A percentile compares a stretch with the other conserved stretches of the same genome.
Evolutionary conservation across 768 basidiomycete species (phyloP).

Genomic region (Cantharellus anzutake): DNA sequence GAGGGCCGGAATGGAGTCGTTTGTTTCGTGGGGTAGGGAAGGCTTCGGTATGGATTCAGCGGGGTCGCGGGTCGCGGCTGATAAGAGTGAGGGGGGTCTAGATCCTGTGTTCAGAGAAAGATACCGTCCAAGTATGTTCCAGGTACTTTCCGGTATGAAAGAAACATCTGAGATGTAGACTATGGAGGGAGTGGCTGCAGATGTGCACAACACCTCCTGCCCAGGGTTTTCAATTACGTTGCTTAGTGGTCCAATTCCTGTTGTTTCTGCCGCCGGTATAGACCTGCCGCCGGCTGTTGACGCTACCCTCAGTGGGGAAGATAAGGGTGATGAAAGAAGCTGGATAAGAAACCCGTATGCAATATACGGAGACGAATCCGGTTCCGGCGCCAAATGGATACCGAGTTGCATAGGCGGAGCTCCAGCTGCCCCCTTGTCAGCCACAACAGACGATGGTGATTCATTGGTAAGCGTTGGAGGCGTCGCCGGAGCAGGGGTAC

Average conservation of each 20-base stretch:
- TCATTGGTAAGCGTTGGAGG: slow-evolving; percentile 25
- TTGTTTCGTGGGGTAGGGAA: too few species aligned
- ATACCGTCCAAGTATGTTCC: slow-evolving; percentile 26
- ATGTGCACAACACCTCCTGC: too few species aligned
- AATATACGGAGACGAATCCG: slow-evolving; percentile 1
- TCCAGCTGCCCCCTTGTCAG: not conserved
- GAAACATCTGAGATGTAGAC: slow-evolving; percentile 75
- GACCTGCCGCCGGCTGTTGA: too few species aligned
- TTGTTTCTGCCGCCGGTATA: too few species aligned
- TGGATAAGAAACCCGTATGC: slow-evolving; percentile 55
- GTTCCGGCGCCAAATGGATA: slow-evolving; percentile 4
- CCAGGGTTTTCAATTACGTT: too few species aligned
- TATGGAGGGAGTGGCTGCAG: slow-evolving; percentile 23
- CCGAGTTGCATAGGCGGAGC: slow-evolving; percentile 7
- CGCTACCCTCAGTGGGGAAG: too few species aligned
- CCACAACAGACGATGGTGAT: slow-evolving; percentile 11
- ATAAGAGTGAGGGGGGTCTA: slow-evolving; percentile 11
- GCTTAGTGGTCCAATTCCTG: too few species aligned
- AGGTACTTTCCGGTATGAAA: slow-evolving; percentile 53
- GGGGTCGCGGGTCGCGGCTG: not conserved
- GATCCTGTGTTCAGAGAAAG: slow-evolving; percentile 10
- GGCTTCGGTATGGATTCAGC: not conserved
- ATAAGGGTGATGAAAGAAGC: too few species aligned
- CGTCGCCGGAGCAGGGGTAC: slow-evolving; percentile 18
- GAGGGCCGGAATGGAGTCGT: too few species aligned